Evolutionary conservation across 768 basidiomycete genomes (phyloP).

Genomic region (Pilatotrama ljubarskyi): DNA sequence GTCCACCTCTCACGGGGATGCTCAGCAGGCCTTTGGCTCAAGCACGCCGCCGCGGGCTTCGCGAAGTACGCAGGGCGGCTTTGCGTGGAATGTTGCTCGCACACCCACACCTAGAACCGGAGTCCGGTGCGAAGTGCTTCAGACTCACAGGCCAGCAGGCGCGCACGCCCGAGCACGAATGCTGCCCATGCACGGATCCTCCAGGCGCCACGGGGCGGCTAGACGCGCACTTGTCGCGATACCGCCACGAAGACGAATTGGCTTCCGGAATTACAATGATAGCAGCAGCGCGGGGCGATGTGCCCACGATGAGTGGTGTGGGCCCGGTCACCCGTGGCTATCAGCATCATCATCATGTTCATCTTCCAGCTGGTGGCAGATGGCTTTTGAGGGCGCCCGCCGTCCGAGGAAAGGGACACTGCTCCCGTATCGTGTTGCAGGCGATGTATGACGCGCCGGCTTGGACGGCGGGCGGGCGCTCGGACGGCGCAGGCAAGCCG

Average conservation of each 20-base stretch:
- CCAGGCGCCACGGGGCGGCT: neutral
- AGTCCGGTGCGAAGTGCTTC: too few species aligned
- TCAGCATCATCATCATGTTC: neutral
- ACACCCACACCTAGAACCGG: too few species aligned
- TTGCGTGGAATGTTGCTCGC: too few species aligned
- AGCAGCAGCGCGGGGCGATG: constrained; percentile 5
- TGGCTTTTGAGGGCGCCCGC: neutral
- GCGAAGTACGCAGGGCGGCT: too few species aligned
- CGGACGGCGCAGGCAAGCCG: neutral
- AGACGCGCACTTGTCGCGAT: neutral
- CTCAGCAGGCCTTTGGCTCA: too few species aligned
- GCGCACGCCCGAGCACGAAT: too few species aligned
- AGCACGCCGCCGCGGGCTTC: too few species aligned
- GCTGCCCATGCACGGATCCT: too few species aligned
- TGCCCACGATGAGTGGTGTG: neutral
- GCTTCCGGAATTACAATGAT: constrained; percentile 18
- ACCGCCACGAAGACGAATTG: constrained; percentile 19
- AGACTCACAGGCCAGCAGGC: too few species aligned
- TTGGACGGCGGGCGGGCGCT: neutral
- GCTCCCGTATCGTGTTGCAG: neutral
- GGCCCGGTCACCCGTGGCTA: neutral
- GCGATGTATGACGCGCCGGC: too few species aligned
- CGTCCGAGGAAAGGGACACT: neutral
- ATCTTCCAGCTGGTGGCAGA: neutral
- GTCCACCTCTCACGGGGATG: too few species aligned